Evolutionary conservation across 1,139 yeast genomes (phyloP).

Genomic region (Candida sojae): DNA sequence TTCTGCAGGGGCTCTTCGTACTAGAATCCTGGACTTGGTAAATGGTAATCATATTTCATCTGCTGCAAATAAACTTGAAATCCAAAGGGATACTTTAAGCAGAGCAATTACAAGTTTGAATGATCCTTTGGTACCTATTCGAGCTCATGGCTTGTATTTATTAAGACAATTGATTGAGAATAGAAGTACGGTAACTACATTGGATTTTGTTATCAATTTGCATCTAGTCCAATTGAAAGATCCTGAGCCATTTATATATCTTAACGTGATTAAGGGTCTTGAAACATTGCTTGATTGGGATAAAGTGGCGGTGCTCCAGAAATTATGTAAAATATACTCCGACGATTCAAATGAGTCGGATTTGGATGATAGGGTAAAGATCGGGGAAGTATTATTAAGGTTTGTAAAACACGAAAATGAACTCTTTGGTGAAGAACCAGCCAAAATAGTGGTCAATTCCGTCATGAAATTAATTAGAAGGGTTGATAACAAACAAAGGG

Average conservation of each 20-base stretch:
- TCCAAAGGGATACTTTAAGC: constrained; percentile 29
- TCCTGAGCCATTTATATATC: constrained; percentile 81
- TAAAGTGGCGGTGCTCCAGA: constrained; percentile 38
- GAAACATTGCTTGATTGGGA: constrained; percentile 55
- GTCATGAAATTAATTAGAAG: constrained; percentile 43
- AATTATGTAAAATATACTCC: constrained; percentile 44
- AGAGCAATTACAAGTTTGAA: constrained; percentile 67
- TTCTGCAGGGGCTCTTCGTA: constrained; percentile 25
- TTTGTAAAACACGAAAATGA: constrained; percentile 54
- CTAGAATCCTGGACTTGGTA: constrained; percentile 30
- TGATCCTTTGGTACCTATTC: constrained; percentile 79
- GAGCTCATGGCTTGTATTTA: constrained; percentile 81
- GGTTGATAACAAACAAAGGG: constrained; percentile 31
- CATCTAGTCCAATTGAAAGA: constrained; percentile 70
- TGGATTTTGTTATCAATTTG: constrained; percentile 58
- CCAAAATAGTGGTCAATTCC: constrained; percentile 28
- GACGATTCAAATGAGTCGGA: constrained; percentile 26
- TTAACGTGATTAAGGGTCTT: constrained; percentile 81
- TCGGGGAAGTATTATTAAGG: constrained; percentile 79
- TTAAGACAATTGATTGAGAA: constrained; percentile 58
- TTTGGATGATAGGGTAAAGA: constrained; percentile 66
- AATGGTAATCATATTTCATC: constrained; percentile 24
- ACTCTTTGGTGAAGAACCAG: constrained; percentile 43
- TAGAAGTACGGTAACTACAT: constrained; percentile 50
- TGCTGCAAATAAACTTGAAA: constrained; percentile 16